A percentile compares a stretch with the other conserved stretches of the same genome.
Conservation (phyloP, 2,329 filamentous ascomycete genomes). For the Penicillium glabrum region DNA sequence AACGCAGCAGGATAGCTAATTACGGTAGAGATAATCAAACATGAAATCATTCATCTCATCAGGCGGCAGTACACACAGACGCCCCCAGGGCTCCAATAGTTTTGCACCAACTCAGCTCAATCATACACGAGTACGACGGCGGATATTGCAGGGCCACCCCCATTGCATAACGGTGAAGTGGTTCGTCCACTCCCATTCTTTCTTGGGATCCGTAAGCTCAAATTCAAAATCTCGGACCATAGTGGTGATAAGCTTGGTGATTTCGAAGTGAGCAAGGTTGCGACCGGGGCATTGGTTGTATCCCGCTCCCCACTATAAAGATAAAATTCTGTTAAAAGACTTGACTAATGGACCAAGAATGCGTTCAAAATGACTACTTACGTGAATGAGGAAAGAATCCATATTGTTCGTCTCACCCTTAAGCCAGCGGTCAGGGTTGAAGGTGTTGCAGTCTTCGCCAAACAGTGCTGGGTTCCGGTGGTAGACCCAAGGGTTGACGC, state of each 20-base stretch:
- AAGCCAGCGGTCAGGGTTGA: constrained; percentile 26
- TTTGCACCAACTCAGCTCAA: background rate
- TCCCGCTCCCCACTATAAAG: constrained; percentile 8
- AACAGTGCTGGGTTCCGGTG: constrained; percentile 21
- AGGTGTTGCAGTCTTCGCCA: constrained; percentile 23
- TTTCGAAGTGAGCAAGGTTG: constrained; percentile 16
- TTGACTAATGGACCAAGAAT: background rate
- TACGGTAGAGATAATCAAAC: no score
- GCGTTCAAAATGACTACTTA: constrained; percentile 1
- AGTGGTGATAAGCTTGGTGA: constrained; percentile 10
- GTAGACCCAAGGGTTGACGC: constrained; percentile 34
- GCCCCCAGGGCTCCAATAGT: background rate
- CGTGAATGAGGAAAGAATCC: constrained; percentile 13
- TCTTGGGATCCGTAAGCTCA: constrained; percentile 6
- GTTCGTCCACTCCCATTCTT: constrained; percentile 8
- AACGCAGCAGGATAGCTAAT: no score
- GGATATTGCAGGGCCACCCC: constrained; percentile 7
- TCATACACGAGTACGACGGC: background rate
- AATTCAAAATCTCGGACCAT: constrained; percentile 11
- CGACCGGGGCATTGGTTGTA: constrained; percentile 14
- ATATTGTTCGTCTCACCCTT: background rate
- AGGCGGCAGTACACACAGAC: background rate
- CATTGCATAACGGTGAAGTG: constrained; percentile 4
- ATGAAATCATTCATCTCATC: background rate
- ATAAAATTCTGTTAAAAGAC: background rate